Percentiles rank a stretch among this genome's conserved stretches.
Evolutionary conservation across 2,329 filamentous ascomycete genomes (phyloP).

Genomic region (Dactylellina cionopaga): DNA sequence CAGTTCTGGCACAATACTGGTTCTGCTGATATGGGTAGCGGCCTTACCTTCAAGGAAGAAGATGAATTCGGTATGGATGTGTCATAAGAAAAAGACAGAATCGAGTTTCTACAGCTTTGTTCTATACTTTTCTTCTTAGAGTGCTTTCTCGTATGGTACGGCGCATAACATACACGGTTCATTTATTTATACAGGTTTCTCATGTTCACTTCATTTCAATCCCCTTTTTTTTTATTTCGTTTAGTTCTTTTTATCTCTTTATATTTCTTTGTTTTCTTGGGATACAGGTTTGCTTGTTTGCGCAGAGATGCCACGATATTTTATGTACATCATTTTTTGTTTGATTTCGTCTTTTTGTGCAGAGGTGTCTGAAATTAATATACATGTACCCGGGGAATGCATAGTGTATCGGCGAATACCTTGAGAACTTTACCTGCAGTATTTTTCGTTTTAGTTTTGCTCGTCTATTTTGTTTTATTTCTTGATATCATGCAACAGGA

Average conservation of each 20-base stretch:
- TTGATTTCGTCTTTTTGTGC: slow-evolving; percentile 10
- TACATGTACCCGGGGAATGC: slow-evolving; percentile 51
- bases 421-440: slow-evolving; percentile 56
- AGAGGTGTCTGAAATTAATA: slow-evolving; percentile 42
- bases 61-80: slow-evolving; percentile 89
- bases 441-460: neutral
- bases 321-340: slow-evolving; percentile 49
- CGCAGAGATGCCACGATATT: slow-evolving; percentile 50
- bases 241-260: slow-evolving; percentile 46
- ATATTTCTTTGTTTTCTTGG: slow-evolving; percentile 52
- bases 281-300: slow-evolving; percentile 52
- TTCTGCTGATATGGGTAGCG: slow-evolving; percentile 64
- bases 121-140: slow-evolving; percentile 32
- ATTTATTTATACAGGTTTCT: slow-evolving; percentile 30
- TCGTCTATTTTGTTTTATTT: slow-evolving; percentile 44
- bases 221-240: slow-evolving; percentile 48
- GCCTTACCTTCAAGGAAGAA: slow-evolving; percentile 87
- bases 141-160: slow-evolving; percentile 53
- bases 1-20: slow-evolving; percentile 73
- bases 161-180: slow-evolving; percentile 52
- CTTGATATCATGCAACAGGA: slow-evolving; percentile 23
- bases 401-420: slow-evolving; percentile 56
- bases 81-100: slow-evolving; percentile 65
- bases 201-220: slow-evolving; percentile 24
- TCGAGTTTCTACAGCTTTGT: slow-evolving; percentile 54